Percentiles rank a stretch among this genome's conserved stretches.
Conservation (phyloP, 1,139 yeast genomes). For the Diutina mesorugosa region DNA sequence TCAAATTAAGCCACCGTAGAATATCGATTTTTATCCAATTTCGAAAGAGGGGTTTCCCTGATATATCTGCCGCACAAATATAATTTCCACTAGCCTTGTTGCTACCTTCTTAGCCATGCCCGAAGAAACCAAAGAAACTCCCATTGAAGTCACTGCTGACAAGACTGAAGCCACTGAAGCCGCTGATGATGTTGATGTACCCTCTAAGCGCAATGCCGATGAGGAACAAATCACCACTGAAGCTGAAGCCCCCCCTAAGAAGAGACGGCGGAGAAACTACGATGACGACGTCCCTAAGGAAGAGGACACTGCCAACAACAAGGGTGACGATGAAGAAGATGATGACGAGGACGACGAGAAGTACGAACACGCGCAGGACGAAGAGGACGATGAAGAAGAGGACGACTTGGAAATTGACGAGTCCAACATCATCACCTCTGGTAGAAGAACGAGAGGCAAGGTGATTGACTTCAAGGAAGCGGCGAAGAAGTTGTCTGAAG, state of each 20-base stretch:
- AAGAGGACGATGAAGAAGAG: slow-evolving; percentile 59
- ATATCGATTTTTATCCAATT: background rate
- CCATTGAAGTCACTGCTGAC: background rate
- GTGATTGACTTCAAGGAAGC: slow-evolving; percentile 80
- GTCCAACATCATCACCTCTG: slow-evolving; percentile 69
- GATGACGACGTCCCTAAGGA: slow-evolving; percentile 38
- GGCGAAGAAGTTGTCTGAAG: slow-evolving; percentile 44
- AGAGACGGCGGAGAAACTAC: slow-evolving; percentile 30
- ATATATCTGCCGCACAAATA: background rate
- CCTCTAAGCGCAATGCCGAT: background rate
- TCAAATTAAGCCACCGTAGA: no score
- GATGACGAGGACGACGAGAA: slow-evolving; percentile 22
- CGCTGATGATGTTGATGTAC: background rate
- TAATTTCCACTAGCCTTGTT: background rate
- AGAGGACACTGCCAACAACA: slow-evolving; percentile 19
- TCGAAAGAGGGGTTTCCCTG: background rate
- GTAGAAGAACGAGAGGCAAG: slow-evolving; percentile 86
- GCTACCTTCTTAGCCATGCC: background rate
- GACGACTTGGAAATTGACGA: slow-evolving; percentile 76
- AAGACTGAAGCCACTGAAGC: background rate
- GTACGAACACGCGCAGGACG: slow-evolving; percentile 9
- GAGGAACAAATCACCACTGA: slow-evolving; percentile 1
- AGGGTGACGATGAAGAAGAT: slow-evolving; percentile 31
- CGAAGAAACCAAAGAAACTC: background rate
- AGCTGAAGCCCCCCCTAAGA: slow-evolving; percentile 24